Evolutionary conservation across 1,139 yeast genomes (phyloP), one percentile per base, ranked within the genome.

Genomic region (Yamadazyma epiphylla): DNA sequence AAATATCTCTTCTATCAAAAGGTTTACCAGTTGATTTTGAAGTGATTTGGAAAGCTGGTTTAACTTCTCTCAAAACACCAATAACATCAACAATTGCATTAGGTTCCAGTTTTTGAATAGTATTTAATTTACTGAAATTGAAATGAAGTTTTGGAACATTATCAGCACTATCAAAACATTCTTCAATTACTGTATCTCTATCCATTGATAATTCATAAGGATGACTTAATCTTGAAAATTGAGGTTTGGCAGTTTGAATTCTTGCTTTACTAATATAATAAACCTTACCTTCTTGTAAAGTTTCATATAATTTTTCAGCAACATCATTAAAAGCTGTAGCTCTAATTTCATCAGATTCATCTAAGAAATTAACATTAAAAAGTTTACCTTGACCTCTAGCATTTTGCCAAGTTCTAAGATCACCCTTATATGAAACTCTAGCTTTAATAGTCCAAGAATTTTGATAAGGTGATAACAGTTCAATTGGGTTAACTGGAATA

Each of bases 281-380:
- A 5, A 86, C 95, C 53, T 84, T 81, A 20, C 96, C 96, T 51
- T 88, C 97, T 55, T 84, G 84, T 36, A 94, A 65, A 27, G 77
- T 50, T 44, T 81, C 83, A 58, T 75, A 81, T 49, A 75, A 82
- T 50, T 76, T 77, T 38, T 85, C 95, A 5, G 94, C 96, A 42
- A 76, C 73, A 26, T 87, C 94, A 53, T 85, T 86, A 59, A 94
- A 94, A 4, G 94, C 96, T 6, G 97, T 88, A 11, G 95, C 97
- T 49, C 94, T 76, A 47, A 94, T 94, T 62, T 91, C 98, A 48
- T 94, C 96, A 5, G 96, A 83, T 53, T 94, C 95, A 53, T 94
- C 99, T 41, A 89, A 64, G 42, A 94, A 77, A 45, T 88, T 86
- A 24, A 87, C 87, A 46, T 83, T 83, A 64, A 94, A 87, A 38